phyloP scores from a whole-genome alignment of 148 eudicot genomes.

The Limonium bicolor region DNA sequence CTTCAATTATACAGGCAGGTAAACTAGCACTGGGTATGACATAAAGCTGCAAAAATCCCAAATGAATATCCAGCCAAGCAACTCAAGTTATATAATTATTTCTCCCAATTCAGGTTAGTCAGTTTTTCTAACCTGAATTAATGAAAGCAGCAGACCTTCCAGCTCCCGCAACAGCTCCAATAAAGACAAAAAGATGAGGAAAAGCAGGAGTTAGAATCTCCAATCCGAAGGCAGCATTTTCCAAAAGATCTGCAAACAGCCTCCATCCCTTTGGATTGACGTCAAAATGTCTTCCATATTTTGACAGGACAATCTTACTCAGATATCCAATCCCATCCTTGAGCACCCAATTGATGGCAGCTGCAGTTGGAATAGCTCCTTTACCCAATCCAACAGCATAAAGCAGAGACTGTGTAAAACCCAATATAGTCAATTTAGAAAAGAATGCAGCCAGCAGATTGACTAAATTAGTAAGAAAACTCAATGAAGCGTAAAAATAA shows the following conservation, averaged over 20 bases:
- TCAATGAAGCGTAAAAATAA: no score
- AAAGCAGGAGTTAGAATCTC: conserved; percentile 95
- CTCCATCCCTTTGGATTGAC: conserved; percentile 99
- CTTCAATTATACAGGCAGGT: no score
- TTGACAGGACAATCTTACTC: conserved; percentile 82
- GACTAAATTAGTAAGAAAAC: neutral
- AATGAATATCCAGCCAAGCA: no score
- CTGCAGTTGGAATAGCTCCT: conserved; percentile 98
- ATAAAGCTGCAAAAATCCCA: no score
- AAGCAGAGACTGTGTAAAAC: conserved; percentile 65
- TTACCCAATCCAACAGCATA: conserved; percentile 97
- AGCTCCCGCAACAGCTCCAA: conserved; percentile 96
- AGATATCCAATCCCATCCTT: conserved; percentile 99
- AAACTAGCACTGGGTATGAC: no score
- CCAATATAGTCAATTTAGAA: neutral
- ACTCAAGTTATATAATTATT: neutral
- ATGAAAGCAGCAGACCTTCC: conserved; percentile 87
- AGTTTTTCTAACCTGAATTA: conserved; percentile 56
- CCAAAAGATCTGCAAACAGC: conserved; percentile 87
- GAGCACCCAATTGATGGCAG: conserved; percentile 97
- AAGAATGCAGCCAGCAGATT: neutral
- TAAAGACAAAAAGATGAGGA: conserved; percentile 88
- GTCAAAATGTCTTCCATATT: conserved; percentile 95
- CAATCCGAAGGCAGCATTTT: conserved; percentile 85
- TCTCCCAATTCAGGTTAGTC: neutral